Evolutionary conservation across 192 early-diverging fungal genomes (phyloP), one percentile per base, ranked within the genome.

Genomic region (Coemansia sp.): DNA sequence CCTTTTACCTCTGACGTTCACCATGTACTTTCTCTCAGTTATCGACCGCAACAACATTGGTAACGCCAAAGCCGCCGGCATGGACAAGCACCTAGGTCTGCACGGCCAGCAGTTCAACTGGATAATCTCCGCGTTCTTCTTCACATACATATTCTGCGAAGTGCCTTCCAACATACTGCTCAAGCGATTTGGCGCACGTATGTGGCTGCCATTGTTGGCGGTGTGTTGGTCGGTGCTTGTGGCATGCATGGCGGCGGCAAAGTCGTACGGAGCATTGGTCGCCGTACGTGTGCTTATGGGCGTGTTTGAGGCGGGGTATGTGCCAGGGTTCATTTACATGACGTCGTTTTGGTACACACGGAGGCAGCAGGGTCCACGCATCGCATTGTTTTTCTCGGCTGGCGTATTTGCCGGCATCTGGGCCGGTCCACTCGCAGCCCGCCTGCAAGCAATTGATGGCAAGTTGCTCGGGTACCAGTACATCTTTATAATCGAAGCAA

Each of bases 291-390:
- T 83, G 14, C 52, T 83, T 17, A 29, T 83, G 69, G 82, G 82
- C 8, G 51, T 64, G 1, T 79, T 79, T 57, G 72, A 83, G 61
- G 89, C 89, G 29, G 92, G 92, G 0, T 90, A 88, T 59, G 83
- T 91, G 23, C 92, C 92, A 3, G 92, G 90, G 22, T 84, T 91
- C 29, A 67, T 90, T 55, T 85, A 79, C 59, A 66, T 81, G 38
- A 67, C 76, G 10, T 77, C 81, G 19, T 82, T 86, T 56, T 86
- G 85, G 85, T 86, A 83, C 75, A 67, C 68, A 0, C 57, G 60
- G 39, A 49, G 69, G 47, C 79, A 86, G 59, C 73, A 73, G 47
- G 77, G 66, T 2, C 72, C 70, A 0, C 66, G 83, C 2, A 73
- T 85, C 5, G 67, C 75, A 25, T 50, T 73, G 60, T 85, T 83